These are phyloP conservation scores for Inosperma sp. DNA, from an alignment of 768 basidiomycete genomes.

Conservation along the genomic window DNA sequence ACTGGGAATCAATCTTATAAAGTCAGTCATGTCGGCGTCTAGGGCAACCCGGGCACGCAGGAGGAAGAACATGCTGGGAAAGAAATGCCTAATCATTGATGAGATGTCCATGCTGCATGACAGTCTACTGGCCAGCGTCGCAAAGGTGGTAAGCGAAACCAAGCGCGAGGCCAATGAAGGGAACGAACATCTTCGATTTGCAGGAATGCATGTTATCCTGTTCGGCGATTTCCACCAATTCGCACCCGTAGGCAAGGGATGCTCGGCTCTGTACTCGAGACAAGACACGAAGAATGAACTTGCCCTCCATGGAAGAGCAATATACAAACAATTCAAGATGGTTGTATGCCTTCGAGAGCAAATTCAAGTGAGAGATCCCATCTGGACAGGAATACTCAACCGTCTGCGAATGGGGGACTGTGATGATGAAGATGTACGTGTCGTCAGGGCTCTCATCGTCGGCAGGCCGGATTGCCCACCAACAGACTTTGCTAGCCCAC, in stretches of 20 bases:
- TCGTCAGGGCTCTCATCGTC: slow-evolving; percentile 22
- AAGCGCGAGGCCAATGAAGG: slow-evolving; percentile 4
- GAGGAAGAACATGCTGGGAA: slow-evolving; percentile 16
- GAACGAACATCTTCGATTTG: slow-evolving; percentile 23
- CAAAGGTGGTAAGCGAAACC: slow-evolving; percentile 16
- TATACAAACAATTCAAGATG: slow-evolving; percentile 28
- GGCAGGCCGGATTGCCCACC: slow-evolving; percentile 10
- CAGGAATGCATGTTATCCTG: slow-evolving; percentile 37
- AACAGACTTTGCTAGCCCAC: slow-evolving; percentile 22
- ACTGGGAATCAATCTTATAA: slow-evolving; percentile 11
- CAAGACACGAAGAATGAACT: slow-evolving; percentile 2
- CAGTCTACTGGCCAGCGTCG: slow-evolving; percentile 18
- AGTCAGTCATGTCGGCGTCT: neutral
- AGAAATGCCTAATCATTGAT: slow-evolving; percentile 34
- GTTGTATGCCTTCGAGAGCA: slow-evolving; percentile 38
- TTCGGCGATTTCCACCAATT: slow-evolving; percentile 45
- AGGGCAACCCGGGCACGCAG: slow-evolving; percentile 5
- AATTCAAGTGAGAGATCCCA: slow-evolving; percentile 26
- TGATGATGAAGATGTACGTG: slow-evolving; percentile 21
- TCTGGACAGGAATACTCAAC: slow-evolving; percentile 30
- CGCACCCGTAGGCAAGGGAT: slow-evolving; percentile 33
- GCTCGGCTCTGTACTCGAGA: slow-evolving; percentile 20
- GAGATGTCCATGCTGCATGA: slow-evolving; percentile 39
- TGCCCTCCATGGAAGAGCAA: slow-evolving; percentile 16
- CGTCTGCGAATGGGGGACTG: slow-evolving; percentile 27